Percentiles rank a stretch among this genome's conserved stretches.
Evolutionary conservation across 768 basidiomycete genomes (phyloP).

Genomic region (Kwoniella bestiolae): DNA sequence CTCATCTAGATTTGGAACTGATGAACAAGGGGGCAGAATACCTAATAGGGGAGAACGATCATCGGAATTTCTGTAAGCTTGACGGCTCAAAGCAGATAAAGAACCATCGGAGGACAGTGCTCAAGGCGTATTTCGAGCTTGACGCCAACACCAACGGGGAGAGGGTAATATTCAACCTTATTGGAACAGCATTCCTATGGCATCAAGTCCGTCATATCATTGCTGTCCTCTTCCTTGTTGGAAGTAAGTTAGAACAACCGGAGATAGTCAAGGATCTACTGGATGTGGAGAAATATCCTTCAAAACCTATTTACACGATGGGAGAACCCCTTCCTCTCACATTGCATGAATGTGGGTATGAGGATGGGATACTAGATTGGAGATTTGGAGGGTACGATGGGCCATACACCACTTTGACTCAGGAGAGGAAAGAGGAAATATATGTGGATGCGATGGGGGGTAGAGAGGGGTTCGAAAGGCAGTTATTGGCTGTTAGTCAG

Average conservation of each 20-base stretch:
- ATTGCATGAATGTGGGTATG: conserved; percentile 87
- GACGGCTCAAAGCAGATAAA: conserved; percentile 90
- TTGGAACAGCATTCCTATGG: conserved; percentile 87
- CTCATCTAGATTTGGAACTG: conserved; percentile 67
- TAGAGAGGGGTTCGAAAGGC: conserved; percentile 36
- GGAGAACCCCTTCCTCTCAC: conserved; percentile 87
- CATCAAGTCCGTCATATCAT: conserved; percentile 96
- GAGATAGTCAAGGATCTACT: conserved; percentile 72
- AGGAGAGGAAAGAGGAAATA: conserved; percentile 26
- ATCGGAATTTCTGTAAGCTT: conserved; percentile 91
- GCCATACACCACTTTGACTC: conserved; percentile 23
- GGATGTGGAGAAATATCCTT: conserved; percentile 62
- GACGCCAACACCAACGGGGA: conserved; percentile 37
- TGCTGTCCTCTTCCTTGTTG: conserved; percentile 86
- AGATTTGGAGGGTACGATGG: conserved; percentile 63
- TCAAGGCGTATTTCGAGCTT: conserved; percentile 62
- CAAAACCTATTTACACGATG: conserved; percentile 90
- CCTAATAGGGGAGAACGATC: conserved; percentile 89
- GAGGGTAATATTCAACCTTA: conserved; percentile 77
- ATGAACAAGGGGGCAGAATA: conserved; percentile 77
- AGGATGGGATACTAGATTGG: conserved; percentile 67
- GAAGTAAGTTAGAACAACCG: conserved; percentile 75
- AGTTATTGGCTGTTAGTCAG: conserved; percentile 35
- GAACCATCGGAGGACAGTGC: conserved; percentile 71
- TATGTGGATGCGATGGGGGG: conserved; percentile 27